Conservation (phyloP, 495 filamentous ascomycete genomes). For the Chaetomidium leptoderma region DNA sequence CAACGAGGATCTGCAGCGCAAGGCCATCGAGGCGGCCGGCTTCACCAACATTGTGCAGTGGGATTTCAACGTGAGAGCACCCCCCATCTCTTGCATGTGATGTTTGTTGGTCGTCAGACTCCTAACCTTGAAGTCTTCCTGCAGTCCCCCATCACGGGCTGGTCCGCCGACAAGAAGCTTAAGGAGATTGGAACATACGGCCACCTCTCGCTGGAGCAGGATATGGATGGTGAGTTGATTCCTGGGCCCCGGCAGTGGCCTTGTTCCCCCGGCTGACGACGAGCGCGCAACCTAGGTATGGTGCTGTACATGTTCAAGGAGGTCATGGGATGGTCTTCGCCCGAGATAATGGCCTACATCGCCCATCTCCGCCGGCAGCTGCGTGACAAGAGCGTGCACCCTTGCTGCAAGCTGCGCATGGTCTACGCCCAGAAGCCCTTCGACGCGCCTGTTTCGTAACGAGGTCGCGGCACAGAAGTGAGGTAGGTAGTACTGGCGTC, state of each 20-base stretch:
- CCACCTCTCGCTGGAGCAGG: conserved; percentile 24
- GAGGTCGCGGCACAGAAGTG: too few species aligned
- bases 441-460: neutral
- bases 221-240: conserved; percentile 22
- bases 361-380: conserved; percentile 22
- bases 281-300: conserved; percentile 19
- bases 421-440: conserved; percentile 36
- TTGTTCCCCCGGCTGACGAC: neutral
- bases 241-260: neutral
- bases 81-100: neutral
- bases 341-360: conserved; percentile 17
- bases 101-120: neutral
- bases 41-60: conserved; percentile 47
- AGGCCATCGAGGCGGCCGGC: conserved; percentile 52
- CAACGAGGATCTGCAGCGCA: conserved; percentile 46
- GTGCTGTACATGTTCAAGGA: conserved; percentile 32
- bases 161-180: conserved; percentile 45
- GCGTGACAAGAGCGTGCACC: conserved; percentile 18
- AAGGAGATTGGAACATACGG: conserved; percentile 44
- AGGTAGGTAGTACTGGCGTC: too few species aligned
- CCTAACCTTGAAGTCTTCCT: neutral
- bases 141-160: conserved; percentile 37
- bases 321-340: conserved; percentile 29
- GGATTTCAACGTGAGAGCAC: conserved; percentile 28
- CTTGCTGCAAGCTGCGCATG: conserved; percentile 19